phyloP scores from a whole-genome alignment of 345 rosid genomes.

The Aethionema arabicum region DNA sequence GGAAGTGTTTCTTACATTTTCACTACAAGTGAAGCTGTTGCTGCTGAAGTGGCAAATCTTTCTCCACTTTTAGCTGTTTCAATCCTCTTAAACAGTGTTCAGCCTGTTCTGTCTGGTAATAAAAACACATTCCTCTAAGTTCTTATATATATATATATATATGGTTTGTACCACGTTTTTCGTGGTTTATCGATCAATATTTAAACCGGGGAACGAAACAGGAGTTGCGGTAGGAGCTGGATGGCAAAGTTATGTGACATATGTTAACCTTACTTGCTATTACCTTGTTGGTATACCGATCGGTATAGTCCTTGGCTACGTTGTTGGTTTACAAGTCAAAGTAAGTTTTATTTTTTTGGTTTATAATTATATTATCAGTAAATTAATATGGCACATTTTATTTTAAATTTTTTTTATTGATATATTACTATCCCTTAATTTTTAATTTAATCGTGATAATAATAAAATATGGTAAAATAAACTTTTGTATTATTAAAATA shows the following conservation, averaged over 20 bases:
- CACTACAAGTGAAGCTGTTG: conserved; percentile 54
- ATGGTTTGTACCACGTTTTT: background rate
- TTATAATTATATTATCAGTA: background rate
- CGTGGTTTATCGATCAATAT: too few relatives aligned
- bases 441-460: too few relatives aligned
- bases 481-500: too few relatives aligned
- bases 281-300: conserved; percentile 69
- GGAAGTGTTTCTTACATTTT: conserved; percentile 65
- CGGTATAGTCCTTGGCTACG: conserved; percentile 64
- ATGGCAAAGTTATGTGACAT: conserved; percentile 78
- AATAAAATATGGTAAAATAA: too few relatives aligned
- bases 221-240: conserved; percentile 84
- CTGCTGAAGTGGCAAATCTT: conserved; percentile 57
- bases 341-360: conserved; percentile 36
- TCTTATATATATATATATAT: too few relatives aligned
- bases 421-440: too few relatives aligned
- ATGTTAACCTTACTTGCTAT: conserved; percentile 66
- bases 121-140: too few relatives aligned
- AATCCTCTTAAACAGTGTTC: conserved; percentile 74
- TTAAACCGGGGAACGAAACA: conserved; percentile 24
- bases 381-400: too few relatives aligned
- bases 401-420: too few relatives aligned
- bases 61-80: conserved; percentile 71
- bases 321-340: conserved; percentile 50
- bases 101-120: conserved; percentile 82